Evolutionary conservation across 352 stramenopile genomes (phyloP), one percentile per base, ranked within the genome.

Genomic region (Phytophthora citrophthora): DNA sequence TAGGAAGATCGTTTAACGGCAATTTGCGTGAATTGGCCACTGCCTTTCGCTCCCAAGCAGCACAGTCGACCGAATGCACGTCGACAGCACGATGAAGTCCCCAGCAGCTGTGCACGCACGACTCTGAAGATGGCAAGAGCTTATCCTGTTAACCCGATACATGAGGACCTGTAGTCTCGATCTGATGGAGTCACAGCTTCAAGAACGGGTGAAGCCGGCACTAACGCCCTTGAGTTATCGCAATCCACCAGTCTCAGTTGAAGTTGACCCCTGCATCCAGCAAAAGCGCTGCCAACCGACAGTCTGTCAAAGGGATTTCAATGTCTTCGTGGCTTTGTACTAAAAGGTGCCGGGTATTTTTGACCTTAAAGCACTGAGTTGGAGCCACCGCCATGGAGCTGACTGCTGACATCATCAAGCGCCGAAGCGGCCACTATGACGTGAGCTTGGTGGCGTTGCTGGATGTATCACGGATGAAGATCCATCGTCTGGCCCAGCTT

Each of bases 351-450:
- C 5, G 9, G 29, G 9, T 34, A 34, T 34, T 34, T 34, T 34
- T 34, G 29, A 34, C 29, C 29, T 12, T 11, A 34, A 13, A 34
- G 18, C 9, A 10, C 4, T 31, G 18, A 48, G 18, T 27, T 3
- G 40, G 18, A 47, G 18, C 40, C 3, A 29, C 18, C 11, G 23
- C 8, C 32, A 91, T 91, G 82, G 79, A 91, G 64, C 71, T 93
- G 32, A 83, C 75, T 8, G 70, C 70, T 8, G 75, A 89, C 5
- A 40, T 85, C 38, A 83, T 93, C 68, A 93, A 93, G 66, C 77
- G 74, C 8, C 71, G 81, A 36, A 91, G 82, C 58, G 86, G 86
- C 26, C 85, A 93, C 65, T 93, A 91, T 56, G 85, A 93, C 53
- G 46, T 91, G 15, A 72, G 54, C 34, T 90, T 86, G 60, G 69